Evolutionary conservation across 1,284 basidiomycete species (phyloP).

Genomic region (Rhodotorula mucilaginosa): DNA sequence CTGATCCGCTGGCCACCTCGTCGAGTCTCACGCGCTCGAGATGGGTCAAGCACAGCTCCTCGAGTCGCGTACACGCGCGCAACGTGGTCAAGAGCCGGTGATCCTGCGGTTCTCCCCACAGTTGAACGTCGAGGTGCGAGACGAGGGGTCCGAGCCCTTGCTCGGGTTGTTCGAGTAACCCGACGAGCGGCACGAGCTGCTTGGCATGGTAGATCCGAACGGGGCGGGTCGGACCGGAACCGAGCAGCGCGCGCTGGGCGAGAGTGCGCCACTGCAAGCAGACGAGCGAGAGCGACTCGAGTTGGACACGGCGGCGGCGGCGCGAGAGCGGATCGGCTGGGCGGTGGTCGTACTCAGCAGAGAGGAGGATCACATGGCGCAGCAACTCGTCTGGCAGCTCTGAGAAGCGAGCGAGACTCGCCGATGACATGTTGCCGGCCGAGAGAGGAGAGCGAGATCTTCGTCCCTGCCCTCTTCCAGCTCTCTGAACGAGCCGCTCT

Average conservation of each 20-base stretch:
- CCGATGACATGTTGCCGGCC: neutral
- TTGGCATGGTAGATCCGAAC: neutral
- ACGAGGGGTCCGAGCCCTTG: neutral
- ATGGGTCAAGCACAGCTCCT: neutral
- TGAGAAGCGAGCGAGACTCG: neutral
- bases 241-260: constrained; percentile 4
- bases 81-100: neutral
- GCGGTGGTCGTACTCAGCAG: too few species aligned
- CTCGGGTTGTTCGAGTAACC: neutral
- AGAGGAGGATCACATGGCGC: neutral
- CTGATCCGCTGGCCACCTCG: neutral
- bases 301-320: neutral
- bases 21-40: constrained; percentile 1
- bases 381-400: neutral
- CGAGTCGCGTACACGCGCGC: neutral
- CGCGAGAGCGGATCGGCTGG: neutral
- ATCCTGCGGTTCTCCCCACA: constrained; percentile 8
- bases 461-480: neutral
- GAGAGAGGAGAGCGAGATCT: neutral
- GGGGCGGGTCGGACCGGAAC: neutral
- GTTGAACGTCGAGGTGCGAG: constrained; percentile 1
- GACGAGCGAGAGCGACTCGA: constrained; percentile 7
- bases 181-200: neutral
- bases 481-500: neutral
- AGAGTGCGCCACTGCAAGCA: neutral